Evolutionary conservation across 768 basidiomycete species (phyloP).

Genomic region (Russula griseocarnosa): DNA sequence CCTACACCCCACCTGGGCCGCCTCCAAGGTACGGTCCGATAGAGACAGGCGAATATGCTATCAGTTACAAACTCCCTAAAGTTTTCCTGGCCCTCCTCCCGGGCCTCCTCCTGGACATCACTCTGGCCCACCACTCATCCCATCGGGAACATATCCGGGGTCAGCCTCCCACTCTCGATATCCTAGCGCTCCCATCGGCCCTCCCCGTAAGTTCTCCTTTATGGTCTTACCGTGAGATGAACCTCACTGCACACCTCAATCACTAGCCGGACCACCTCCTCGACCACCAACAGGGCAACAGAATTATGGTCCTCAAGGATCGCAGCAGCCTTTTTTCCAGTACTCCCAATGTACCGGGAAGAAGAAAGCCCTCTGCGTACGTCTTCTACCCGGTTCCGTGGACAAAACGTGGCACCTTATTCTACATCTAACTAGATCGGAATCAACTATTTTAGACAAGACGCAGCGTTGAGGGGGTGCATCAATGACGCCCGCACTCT

Average conservation of each 20-base stretch:
- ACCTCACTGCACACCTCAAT: not conserved
- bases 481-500: constrained; percentile 60
- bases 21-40: constrained; percentile 26
- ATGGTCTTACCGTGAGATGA: not conserved
- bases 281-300: constrained; percentile 39
- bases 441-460: constrained; percentile 48
- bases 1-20: constrained; percentile 25
- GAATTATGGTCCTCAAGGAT: constrained; percentile 44
- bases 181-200: constrained; percentile 17
- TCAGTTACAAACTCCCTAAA: constrained; percentile 1
- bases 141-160: constrained; percentile 24
- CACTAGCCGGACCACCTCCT: constrained; percentile 32
- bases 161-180: constrained; percentile 16
- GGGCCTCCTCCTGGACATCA: constrained; percentile 28
- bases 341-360: constrained; percentile 54
- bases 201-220: constrained; percentile 30
- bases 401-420: not conserved
- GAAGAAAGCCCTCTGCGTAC: constrained; percentile 52
- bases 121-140: constrained; percentile 22
- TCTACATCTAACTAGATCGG: constrained; percentile 41
- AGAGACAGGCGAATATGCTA: not conserved
- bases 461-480: constrained; percentile 47
- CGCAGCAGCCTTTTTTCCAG: constrained; percentile 45
- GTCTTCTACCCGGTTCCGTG: constrained; percentile 26
- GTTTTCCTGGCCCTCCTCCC: constrained; percentile 15